Evolutionary conservation across 805 yeast species (phyloP), one percentile per base, ranked within the genome.

Genomic region (Ogataea methanolica): DNA sequence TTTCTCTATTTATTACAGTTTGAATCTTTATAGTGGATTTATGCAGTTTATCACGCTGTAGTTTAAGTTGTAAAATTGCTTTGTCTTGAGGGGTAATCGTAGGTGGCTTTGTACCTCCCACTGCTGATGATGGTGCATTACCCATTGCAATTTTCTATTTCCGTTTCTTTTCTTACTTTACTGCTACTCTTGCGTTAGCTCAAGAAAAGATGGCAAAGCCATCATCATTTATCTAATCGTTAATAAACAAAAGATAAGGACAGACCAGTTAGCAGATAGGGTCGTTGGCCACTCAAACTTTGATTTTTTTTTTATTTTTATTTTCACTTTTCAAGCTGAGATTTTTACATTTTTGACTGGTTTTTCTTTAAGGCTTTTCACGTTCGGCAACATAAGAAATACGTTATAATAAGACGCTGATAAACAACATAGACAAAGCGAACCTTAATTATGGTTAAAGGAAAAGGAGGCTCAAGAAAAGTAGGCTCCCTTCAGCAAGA

Each of bases 11-110:
- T 16, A 88, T 76, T 4, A 88, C 76, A 0, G 67, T 64, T 29
- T 72, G 70, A 35, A 91, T 76, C 50, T 80, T 78, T 41, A 70
- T 70, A 57, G 82, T 86, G 53, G 90, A 87, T 63, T 85, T 87
- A 55, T 79, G 79, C 21, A 94, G 74, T 53, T 83, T 84, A 66
- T 94, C 99, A 50, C 97, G 73, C 57, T 95, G 97, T 36, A 86
- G 71, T 63, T 94, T 94, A 56, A 94, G 73, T 60, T 91, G 94
- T 53, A 89, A 74, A 11, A 94, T 78, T 0, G 97, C 97, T 59
- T 74, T 79, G 61, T 94, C 99, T 56, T 90, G 91, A 35, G 83
- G 74, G 6, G 96, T 88, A 17, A 92, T 81, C 60, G 79, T 82
- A 1, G 81, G 78, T 44, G 77, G 74, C 19, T 79, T 71, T 8